phyloP scores from a whole-genome alignment of 2,329 filamentous ascomycete species.

The Beauveria caledonica region DNA sequence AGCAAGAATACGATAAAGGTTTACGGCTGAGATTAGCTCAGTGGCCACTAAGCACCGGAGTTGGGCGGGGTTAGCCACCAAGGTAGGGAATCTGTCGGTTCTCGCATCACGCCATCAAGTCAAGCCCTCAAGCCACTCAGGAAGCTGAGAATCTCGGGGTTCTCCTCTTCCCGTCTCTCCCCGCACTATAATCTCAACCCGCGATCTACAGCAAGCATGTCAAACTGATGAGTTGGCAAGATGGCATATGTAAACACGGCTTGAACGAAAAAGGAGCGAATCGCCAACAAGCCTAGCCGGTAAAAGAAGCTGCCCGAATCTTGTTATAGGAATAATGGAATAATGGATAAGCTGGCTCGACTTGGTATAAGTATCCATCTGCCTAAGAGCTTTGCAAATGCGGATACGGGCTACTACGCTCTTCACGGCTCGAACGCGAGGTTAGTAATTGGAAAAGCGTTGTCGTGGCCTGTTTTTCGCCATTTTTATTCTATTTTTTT shows the following conservation, averaged over 20 bases:
- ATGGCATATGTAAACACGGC: neutral
- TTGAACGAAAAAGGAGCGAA: neutral
- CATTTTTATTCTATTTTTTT: neutral
- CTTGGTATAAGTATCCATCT: neutral
- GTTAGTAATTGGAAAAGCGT: neutral
- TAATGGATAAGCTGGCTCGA: neutral
- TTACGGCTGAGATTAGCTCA: neutral
- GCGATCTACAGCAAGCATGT: neutral
- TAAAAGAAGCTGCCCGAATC: neutral
- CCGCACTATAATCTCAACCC: neutral
- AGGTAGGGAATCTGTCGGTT: neutral
- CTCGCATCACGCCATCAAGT: neutral
- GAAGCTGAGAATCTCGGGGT: neutral
- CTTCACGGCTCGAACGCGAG: neutral
- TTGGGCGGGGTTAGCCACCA: neutral
- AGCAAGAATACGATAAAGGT: neutral
- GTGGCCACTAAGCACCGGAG: neutral
- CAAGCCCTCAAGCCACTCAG: neutral
- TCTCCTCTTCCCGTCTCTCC: neutral
- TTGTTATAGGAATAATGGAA: neutral
- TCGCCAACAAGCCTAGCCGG: neutral
- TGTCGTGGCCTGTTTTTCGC: neutral
- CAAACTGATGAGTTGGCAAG: neutral
- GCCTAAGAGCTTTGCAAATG: neutral
- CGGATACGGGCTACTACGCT: neutral